Conservation (phyloP, 106 monocot species). For the Allium cepa region DNA sequence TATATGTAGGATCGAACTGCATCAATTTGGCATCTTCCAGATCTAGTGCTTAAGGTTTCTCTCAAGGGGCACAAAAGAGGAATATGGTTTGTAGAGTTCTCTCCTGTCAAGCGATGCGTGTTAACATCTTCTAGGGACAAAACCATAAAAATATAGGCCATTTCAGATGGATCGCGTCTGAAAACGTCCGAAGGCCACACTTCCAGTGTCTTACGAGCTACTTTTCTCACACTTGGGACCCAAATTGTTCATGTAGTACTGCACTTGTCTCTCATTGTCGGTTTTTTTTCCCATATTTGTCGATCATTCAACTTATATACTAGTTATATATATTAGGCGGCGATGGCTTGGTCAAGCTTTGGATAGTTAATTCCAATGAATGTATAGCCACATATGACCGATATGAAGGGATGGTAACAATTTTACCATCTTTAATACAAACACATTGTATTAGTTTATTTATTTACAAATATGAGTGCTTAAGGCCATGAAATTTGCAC, state of each 20-base stretch:
- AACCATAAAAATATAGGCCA: constrained; percentile 87
- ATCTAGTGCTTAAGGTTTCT: constrained; percentile 39
- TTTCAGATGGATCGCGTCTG: constrained; percentile 89
- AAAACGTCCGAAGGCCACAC: constrained; percentile 97
- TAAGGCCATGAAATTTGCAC: too few species aligned
- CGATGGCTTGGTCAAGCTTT: constrained; percentile 95
- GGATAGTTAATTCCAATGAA: constrained; percentile 83
- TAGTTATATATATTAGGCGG: constrained; percentile 43
- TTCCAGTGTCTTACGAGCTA: constrained; percentile 74
- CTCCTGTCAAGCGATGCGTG: constrained; percentile 90
- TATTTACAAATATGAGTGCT: too few species aligned
- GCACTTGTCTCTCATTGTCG: not conserved
- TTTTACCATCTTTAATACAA: not conserved
- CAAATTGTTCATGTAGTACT: constrained; percentile 89
- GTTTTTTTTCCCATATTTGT: too few species aligned
- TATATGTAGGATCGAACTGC: constrained; percentile 76
- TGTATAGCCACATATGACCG: constrained; percentile 95
- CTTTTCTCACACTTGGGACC: constrained; percentile 78
- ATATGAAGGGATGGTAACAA: constrained; percentile 75
- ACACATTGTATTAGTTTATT: too few species aligned
- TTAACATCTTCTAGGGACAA: constrained; percentile 91
- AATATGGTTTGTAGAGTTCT: constrained; percentile 96
- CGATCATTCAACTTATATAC: not conserved
- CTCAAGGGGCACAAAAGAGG: constrained; percentile 95
- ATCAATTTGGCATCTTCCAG: constrained; percentile 87